Base-by-base conservation (phyloP, 352 stramenopile genomes). In the Globisporangium solare region DNA sequence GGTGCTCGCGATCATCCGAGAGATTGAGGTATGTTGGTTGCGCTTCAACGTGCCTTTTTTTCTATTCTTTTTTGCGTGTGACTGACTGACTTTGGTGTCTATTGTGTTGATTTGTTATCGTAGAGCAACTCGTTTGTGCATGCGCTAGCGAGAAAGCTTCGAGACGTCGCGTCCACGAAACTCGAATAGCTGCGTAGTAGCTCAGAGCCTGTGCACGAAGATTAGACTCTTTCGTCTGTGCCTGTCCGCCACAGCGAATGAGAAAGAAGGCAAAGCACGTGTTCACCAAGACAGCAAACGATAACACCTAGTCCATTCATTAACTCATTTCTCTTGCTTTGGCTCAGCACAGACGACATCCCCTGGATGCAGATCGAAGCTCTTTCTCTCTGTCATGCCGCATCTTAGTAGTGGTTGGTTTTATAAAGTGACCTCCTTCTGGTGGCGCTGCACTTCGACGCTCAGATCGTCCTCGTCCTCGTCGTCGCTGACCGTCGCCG, bases 101-200 rank as follows among this genome's bases (percentile, higher is more conserved):
- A 22, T 52, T 57, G 60, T 60, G 32, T 56, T 42, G 32, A 41
- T 17, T 42, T 53, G 35, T 42, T 15, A 6, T 24, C 12, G 37
- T 53, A 92, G 76, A 74, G 63, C 43, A 89, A 88, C 47, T 47
- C 71, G 10, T 92, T 92, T 49, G 67, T 88, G 42, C 81, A 92
- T 50, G 79, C 75, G 31, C 71, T 89, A 20, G 79, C 76, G 51
- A 77, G 81, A 66, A 76, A 69, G 60, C 64, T 92, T 49, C 79
- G 81, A 46, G 81, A 92, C 54, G 53, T 92, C 45, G 73, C 66
- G 31, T 45, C 64, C 37, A 52, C 46, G 40, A 58, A 51, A 40
- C 47, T 53, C 18, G 42, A 41, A 31, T 57, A 66, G 10, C 4
- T 12, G 15, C 4, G 27, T 10, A 35, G 27, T 35, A 31, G 3